These are phyloP conservation scores for Epichloe festucae DNA, from an alignment of 2,329 filamentous ascomycete species.

Conservation along the genomic window DNA sequence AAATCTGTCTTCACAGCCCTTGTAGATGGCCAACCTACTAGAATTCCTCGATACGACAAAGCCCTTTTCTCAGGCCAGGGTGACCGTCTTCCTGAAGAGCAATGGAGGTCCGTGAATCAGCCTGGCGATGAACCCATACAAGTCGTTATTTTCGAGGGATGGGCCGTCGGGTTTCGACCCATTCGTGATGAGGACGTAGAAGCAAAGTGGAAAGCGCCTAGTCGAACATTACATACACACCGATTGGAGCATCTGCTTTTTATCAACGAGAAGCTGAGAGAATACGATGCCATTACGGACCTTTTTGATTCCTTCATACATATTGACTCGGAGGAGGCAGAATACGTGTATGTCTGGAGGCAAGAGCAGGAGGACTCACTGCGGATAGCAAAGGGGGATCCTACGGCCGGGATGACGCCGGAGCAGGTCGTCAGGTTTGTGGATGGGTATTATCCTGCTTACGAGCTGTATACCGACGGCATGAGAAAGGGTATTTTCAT, in stretches of 20 bases:
- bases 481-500: slow-evolving; percentile 44
- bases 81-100: slow-evolving; percentile 50
- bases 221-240: slow-evolving; percentile 35
- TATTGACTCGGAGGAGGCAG: slow-evolving; percentile 55
- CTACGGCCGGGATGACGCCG: slow-evolving; percentile 60
- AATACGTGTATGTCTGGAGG: slow-evolving; percentile 76
- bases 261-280: slow-evolving; percentile 33
- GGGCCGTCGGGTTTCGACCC: slow-evolving; percentile 75
- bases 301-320: slow-evolving; percentile 43
- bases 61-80: slow-evolving; percentile 62
- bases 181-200: slow-evolving; percentile 38
- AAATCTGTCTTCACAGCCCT: slow-evolving; percentile 47
- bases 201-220: slow-evolving; percentile 37
- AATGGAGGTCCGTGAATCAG: slow-evolving; percentile 48
- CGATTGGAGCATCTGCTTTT: slow-evolving; percentile 35
- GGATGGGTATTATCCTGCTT: slow-evolving; percentile 55
- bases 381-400: slow-evolving; percentile 45
- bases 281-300: slow-evolving; percentile 36
- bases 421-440: slow-evolving; percentile 67
- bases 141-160: slow-evolving; percentile 76
- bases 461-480: slow-evolving; percentile 53
- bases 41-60: slow-evolving; percentile 72
- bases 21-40: slow-evolving; percentile 36
- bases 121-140: slow-evolving; percentile 35
- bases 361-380: slow-evolving; percentile 66